These are phyloP conservation scores for Diphasiastrum complanatum DNA, from an alignment of 83 land plant species.

Conservation along the genomic window DNA sequence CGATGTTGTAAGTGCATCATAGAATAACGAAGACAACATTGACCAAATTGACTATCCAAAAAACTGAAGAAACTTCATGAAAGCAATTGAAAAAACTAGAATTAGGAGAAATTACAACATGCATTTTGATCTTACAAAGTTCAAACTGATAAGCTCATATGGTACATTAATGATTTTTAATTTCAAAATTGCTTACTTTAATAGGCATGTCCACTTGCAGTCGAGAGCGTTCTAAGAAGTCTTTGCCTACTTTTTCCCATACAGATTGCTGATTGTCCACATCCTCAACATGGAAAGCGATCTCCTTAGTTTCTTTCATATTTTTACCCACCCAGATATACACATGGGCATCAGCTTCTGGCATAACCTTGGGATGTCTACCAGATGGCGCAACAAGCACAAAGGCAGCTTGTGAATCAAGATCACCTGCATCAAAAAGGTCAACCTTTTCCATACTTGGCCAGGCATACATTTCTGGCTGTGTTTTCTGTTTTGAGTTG, in stretches of 20 bases:
- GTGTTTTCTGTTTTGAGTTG: neutral
- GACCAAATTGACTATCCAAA: too few species aligned
- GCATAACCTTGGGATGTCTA: neutral
- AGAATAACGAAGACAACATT: too few species aligned
- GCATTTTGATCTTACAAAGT: too few species aligned
- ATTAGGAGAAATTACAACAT: too few species aligned
- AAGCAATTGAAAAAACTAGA: too few species aligned
- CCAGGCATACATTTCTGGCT: slow-evolving; percentile 37
- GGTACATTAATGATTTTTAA: too few species aligned
- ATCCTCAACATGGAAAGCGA: neutral
- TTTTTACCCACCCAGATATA: slow-evolving; percentile 59
- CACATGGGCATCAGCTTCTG: slow-evolving; percentile 17
- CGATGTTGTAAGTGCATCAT: too few species aligned
- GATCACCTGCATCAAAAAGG: slow-evolving; percentile 31
- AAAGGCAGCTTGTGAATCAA: slow-evolving; percentile 39
- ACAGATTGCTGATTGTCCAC: slow-evolving; percentile 15
- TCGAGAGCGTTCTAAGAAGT: slow-evolving; percentile 24
- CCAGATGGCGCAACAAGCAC: slow-evolving; percentile 23
- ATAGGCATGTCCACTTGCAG: slow-evolving; percentile 30
- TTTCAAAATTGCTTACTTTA: slow-evolving; percentile 40
- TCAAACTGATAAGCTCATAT: too few species aligned
- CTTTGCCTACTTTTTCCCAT: slow-evolving; percentile 28
- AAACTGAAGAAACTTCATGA: too few species aligned
- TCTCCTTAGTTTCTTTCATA: slow-evolving; percentile 11
- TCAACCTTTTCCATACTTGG: slow-evolving; percentile 40